phyloP scores from a whole-genome alignment of 23 red algal genomes.

The Cyanidiococcus yangmingshanensis region DNA sequence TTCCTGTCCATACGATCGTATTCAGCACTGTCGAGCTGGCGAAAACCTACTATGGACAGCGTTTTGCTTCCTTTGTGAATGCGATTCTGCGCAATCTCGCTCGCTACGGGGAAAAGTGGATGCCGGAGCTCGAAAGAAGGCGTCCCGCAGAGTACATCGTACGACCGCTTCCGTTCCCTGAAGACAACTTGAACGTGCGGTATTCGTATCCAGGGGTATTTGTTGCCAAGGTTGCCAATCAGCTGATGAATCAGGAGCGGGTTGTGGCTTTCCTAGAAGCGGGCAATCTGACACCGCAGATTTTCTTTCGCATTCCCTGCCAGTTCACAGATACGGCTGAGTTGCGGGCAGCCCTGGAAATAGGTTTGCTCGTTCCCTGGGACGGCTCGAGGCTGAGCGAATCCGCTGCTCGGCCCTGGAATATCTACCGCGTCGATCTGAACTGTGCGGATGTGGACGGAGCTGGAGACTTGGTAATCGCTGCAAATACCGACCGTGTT shows the following conservation, averaged over 20 bases:
- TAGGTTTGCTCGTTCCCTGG: not conserved
- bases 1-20: slow-evolving; percentile 3
- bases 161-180: slow-evolving; percentile 13
- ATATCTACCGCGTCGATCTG: not conserved
- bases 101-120: not conserved
- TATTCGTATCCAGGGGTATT: slow-evolving; percentile 5
- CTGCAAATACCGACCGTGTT: not conserved
- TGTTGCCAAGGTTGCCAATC: not conserved
- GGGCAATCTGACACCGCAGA: not conserved
- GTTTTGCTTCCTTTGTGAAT: slow-evolving; percentile 1
- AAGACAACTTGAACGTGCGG: not conserved
- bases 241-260: not conserved
- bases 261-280: not conserved
- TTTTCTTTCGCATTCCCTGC: not conserved
- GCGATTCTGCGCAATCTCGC: slow-evolving; percentile 10
- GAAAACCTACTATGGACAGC: not conserved
- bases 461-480: not conserved
- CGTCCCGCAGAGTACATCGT: slow-evolving; percentile 10
- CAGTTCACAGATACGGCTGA: not conserved
- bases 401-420: not conserved
- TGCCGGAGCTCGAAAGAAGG: not conserved
- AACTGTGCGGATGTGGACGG: not conserved
- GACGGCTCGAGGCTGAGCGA: not conserved
- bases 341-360: not conserved
- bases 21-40: not conserved